These are phyloP conservation scores for Dioscorea cayenensis DNA, from an alignment of 116 monocot genomes.

Conservation along the genomic window DNA sequence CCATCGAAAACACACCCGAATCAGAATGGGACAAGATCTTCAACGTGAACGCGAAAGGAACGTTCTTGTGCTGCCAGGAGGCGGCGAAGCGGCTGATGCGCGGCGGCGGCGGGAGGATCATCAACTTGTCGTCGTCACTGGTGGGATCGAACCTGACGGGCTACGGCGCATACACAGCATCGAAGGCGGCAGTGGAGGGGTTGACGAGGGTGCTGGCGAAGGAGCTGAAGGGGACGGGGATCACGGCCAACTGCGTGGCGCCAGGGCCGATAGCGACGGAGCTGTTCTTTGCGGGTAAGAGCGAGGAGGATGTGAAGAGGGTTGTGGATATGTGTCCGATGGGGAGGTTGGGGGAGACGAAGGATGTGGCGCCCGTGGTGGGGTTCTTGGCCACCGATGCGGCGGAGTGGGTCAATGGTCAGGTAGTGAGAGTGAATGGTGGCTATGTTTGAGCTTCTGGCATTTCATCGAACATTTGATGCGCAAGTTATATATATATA, in stretches of 20 bases:
- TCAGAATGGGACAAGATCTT: conserved; percentile 6
- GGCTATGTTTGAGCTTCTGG: conserved; percentile 6
- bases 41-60: conserved; percentile 12
- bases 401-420: conserved; percentile 41
- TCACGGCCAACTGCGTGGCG: conserved; percentile 34
- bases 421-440: conserved; percentile 32
- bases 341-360: conserved; percentile 21
- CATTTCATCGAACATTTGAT: too few relatives aligned
- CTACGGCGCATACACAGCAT: conserved; percentile 29
- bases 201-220: conserved; percentile 26
- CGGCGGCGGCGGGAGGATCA: conserved; percentile 29
- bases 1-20: conserved; percentile 10
- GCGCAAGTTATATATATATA: too few relatives aligned
- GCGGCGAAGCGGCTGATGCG: conserved; percentile 18
- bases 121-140: conserved; percentile 11
- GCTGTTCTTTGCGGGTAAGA: conserved; percentile 16
- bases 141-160: conserved; percentile 12
- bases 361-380: conserved; percentile 31
- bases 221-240: conserved; percentile 23
- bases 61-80: conserved; percentile 25
- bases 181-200: conserved; percentile 49
- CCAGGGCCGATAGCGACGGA: conserved; percentile 23
- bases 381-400: conserved; percentile 25
- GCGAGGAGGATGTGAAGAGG: conserved; percentile 9
- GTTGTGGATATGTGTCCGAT: conserved; percentile 2